phyloP scores from a whole-genome alignment of 2,329 filamentous ascomycete genomes.

The Juglanconis juglandina region DNA sequence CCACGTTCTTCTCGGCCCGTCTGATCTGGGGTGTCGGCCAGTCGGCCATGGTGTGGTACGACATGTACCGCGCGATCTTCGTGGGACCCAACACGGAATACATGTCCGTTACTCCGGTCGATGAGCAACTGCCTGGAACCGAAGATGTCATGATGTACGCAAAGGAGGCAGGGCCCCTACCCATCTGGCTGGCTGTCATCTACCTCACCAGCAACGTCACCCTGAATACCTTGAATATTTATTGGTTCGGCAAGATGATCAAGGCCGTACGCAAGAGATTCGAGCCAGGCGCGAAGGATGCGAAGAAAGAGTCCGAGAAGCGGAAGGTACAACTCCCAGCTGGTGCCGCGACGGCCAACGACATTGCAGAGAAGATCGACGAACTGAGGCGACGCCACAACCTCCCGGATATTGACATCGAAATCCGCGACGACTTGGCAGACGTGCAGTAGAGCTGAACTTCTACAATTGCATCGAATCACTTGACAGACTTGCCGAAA shows the following conservation, averaged over 20 bases:
- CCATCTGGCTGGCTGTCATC: constrained; percentile 64
- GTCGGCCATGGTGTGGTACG: constrained; percentile 65
- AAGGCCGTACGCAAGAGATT: constrained; percentile 75
- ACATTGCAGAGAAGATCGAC: constrained; percentile 16
- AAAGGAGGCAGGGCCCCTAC: constrained; percentile 49
- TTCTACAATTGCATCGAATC: background rate
- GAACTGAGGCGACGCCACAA: constrained; percentile 20
- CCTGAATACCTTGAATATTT: constrained; percentile 74
- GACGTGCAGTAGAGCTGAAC: constrained; percentile 20
- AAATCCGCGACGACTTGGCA: constrained; percentile 21
- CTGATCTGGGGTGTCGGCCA: constrained; percentile 75
- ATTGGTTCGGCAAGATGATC: constrained; percentile 88
- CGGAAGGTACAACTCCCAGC: constrained; percentile 20
- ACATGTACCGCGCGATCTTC: constrained; percentile 61
- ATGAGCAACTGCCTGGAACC: constrained; percentile 24
- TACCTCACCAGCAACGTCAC: constrained; percentile 70
- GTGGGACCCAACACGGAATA: constrained; percentile 33
- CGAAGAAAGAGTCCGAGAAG: constrained; percentile 27
- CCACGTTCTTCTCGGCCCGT: constrained; percentile 73
- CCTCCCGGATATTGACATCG: constrained; percentile 17
- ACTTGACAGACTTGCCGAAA: background rate
- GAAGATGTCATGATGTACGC: constrained; percentile 50
- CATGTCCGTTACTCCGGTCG: constrained; percentile 30
- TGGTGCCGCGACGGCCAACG: constrained; percentile 6
- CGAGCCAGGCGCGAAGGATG: constrained; percentile 41